Conservation (phyloP, 164 flowering plant genomes). For the Piper longum region DNA sequence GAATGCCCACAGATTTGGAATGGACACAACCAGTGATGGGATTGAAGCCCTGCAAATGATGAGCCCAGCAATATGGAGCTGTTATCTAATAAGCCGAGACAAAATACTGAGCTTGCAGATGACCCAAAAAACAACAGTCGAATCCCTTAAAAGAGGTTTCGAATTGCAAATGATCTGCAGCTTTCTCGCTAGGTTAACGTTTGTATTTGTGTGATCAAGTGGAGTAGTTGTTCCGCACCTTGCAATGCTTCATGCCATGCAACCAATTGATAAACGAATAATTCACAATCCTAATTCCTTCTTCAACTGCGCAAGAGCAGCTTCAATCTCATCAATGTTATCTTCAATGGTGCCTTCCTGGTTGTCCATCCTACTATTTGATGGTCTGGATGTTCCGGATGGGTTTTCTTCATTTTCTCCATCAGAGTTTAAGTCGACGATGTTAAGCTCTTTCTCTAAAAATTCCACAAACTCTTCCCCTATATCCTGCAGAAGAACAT, state of each 20-base stretch:
- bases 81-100: background rate
- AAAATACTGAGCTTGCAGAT: background rate
- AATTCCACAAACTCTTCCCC: constrained; percentile 97
- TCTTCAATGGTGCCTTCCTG: constrained; percentile 45
- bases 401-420: constrained; percentile 13
- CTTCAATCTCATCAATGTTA: constrained; percentile 68
- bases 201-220: too few relatives aligned
- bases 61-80: background rate
- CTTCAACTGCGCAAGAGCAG: constrained; percentile 66
- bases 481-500: constrained; percentile 41
- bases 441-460: constrained; percentile 87
- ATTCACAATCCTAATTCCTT: constrained; percentile 58
- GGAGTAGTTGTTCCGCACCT: too few relatives aligned
- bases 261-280: background rate
- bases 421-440: constrained; percentile 30
- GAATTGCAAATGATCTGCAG: too few relatives aligned
- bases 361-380: constrained; percentile 4
- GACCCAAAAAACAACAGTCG: background rate
- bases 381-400: constrained; percentile 11
- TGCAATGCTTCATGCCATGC: background rate
- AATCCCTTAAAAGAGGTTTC: too few relatives aligned
- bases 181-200: too few relatives aligned
- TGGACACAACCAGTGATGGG: constrained; percentile 2
- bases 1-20: background rate
- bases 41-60: background rate